A percentile compares a stretch with the other conserved stretches of the same genome.
phyloP scores from a whole-genome alignment of 164 flowering plant genomes.

The Sedum album region DNA sequence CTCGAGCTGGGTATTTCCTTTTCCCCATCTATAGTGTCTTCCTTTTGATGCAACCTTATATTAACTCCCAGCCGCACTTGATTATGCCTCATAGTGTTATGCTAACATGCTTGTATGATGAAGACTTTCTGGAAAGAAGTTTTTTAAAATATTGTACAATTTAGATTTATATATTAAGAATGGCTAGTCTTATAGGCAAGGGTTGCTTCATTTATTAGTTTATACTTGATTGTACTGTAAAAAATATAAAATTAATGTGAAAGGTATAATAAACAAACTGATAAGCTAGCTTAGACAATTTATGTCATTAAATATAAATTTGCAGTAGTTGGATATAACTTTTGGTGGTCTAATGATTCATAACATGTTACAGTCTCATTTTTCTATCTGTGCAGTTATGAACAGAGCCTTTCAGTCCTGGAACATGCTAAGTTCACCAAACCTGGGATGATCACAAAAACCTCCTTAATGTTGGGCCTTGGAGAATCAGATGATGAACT shows the following conservation, averaged over 20 bases:
- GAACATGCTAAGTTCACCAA: constrained; percentile 72
- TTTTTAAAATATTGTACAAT: too few relatives aligned
- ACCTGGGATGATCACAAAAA: constrained; percentile 79
- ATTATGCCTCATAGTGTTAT: too few relatives aligned
- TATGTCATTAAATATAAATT: background rate
- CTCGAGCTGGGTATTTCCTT: constrained; percentile 73
- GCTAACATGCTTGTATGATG: too few relatives aligned
- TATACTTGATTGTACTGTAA: too few relatives aligned
- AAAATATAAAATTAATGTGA: too few relatives aligned
- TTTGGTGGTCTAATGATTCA: background rate
- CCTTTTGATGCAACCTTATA: background rate
- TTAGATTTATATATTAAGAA: too few relatives aligned
- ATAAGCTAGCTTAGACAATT: background rate
- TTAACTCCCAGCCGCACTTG: background rate
- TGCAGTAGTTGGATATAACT: background rate
- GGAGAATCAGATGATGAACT: constrained; percentile 89
- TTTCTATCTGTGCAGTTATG: constrained; percentile 44
- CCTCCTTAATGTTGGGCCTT: constrained; percentile 95
- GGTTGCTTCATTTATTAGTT: too few relatives aligned
- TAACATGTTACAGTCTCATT: background rate
- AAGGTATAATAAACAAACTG: too few relatives aligned
- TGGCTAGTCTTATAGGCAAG: too few relatives aligned
- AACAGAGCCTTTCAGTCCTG: constrained; percentile 79
- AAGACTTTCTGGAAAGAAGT: background rate
- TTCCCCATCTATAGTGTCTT: background rate